These are phyloP conservation scores for Pichia ethanolica DNA, from an alignment of 805 yeast genomes.

Conservation along the genomic window DNA sequence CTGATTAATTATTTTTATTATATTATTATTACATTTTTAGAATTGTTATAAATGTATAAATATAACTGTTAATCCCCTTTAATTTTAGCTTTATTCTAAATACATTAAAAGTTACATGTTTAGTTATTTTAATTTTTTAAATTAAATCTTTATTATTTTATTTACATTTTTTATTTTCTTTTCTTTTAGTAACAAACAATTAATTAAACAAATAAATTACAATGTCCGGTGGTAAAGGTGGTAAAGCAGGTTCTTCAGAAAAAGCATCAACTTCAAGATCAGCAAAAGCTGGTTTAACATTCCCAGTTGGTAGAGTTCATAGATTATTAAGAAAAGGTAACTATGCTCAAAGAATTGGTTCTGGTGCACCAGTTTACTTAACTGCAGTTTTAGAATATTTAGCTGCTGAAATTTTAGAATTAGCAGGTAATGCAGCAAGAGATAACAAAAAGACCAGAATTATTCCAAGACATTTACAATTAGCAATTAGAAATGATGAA, in stretches of 20 bases:
- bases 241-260: conserved; percentile 91
- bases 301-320: conserved; percentile 99
- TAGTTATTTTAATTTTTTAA: no score
- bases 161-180: neutral
- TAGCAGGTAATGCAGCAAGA: conserved; percentile 98
- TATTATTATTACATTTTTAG: neutral
- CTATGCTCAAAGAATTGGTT: conserved; percentile 98
- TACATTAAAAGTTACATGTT: no score
- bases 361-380: conserved; percentile 98
- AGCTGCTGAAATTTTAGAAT: conserved; percentile 96
- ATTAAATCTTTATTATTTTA: neutral
- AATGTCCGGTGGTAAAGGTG: conserved; percentile 74
- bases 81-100: neutral
- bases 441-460: conserved; percentile 98
- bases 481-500: conserved; percentile 98
- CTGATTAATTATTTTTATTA: no score
- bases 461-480: conserved; percentile 96
- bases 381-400: conserved; percentile 95
- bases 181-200: neutral
- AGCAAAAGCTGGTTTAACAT: conserved; percentile 95
- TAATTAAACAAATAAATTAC: conserved; percentile 6
- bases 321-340: conserved; percentile 93
- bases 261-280: conserved; percentile 98
- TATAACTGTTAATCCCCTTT: neutral
- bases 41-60: neutral